A percentile compares a stretch with the other conserved stretches of the same genome.
Conservation (phyloP, 2,329 filamentous ascomycete genomes). For the Periglandula ipomoeae region DNA sequence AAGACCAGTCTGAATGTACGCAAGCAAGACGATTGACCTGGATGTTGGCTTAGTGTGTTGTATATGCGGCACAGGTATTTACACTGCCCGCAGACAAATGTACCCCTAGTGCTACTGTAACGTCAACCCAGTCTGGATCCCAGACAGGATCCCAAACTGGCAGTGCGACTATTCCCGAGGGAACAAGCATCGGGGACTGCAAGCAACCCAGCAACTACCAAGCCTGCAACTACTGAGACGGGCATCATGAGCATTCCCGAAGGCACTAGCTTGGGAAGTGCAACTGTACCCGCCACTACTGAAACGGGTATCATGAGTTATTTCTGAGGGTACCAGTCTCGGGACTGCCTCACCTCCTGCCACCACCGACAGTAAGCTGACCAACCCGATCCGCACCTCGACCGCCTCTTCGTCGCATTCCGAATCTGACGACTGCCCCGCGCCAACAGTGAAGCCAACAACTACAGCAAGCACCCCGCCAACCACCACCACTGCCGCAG, state of each 20-base stretch:
- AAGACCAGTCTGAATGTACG: too few relatives aligned
- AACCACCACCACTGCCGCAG: neutral
- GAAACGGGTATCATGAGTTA: slow-evolving; percentile 10
- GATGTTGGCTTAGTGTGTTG: slow-evolving; percentile 27
- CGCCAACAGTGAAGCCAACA: neutral
- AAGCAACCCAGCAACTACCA: neutral
- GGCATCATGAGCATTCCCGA: slow-evolving; percentile 10
- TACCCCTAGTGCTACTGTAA: slow-evolving; percentile 19
- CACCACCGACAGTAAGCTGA: slow-evolving; percentile 1
- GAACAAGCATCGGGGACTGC: neutral
- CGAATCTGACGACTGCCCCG: neutral
- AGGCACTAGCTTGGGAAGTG: neutral
- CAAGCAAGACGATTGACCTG: neutral
- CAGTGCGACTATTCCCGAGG: neutral
- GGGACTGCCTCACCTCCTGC: slow-evolving; percentile 43
- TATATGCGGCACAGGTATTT: slow-evolving; percentile 30
- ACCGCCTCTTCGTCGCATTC: slow-evolving; percentile 1
- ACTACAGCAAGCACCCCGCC: slow-evolving; percentile 8
- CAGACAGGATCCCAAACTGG: neutral
- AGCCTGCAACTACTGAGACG: neutral
- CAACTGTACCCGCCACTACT: neutral
- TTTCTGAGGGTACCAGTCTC: slow-evolving; percentile 43
- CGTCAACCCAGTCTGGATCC: neutral
- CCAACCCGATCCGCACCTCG: slow-evolving; percentile 2
- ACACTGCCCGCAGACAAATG: slow-evolving; percentile 27